phyloP scores from a whole-genome alignment of 495 filamentous ascomycete species.

The Xylaria scruposa region DNA sequence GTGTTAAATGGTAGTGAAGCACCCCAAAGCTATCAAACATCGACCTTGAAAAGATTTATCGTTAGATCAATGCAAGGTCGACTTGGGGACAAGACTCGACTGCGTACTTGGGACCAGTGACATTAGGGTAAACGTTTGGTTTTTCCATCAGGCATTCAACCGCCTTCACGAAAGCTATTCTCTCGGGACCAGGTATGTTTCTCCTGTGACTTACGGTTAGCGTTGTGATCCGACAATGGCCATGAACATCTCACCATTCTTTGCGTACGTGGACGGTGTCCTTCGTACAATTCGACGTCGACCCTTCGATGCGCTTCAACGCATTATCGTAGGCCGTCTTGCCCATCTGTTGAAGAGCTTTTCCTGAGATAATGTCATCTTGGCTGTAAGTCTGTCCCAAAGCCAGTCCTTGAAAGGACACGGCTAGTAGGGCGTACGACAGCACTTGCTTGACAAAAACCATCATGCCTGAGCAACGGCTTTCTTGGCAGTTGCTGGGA shows the following conservation, averaged over 20 bases:
- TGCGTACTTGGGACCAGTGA: slow-evolving; percentile 42
- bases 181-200: slow-evolving; percentile 47
- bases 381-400: slow-evolving; percentile 39
- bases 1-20: slow-evolving; percentile 47
- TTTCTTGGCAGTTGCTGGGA: neutral
- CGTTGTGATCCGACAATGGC: slow-evolving; percentile 15
- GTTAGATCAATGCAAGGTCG: neutral
- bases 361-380: slow-evolving; percentile 47
- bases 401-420: slow-evolving; percentile 36
- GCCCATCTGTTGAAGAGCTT: slow-evolving; percentile 42
- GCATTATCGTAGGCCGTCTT: slow-evolving; percentile 45
- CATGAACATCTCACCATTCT: slow-evolving; percentile 49
- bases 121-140: slow-evolving; percentile 40
- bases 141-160: slow-evolving; percentile 48
- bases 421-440: slow-evolving; percentile 32
- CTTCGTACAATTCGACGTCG: slow-evolving; percentile 48
- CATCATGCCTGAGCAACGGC: slow-evolving; percentile 24
- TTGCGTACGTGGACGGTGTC: slow-evolving; percentile 50
- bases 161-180: slow-evolving; percentile 45
- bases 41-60: slow-evolving; percentile 19
- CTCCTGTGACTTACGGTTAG: slow-evolving; percentile 38
- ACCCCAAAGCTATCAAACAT: slow-evolving; percentile 43
- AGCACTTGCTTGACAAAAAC: slow-evolving; percentile 34
- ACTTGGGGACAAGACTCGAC: neutral
- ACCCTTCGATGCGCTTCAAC: slow-evolving; percentile 41